Conservation (phyloP, 768 basidiomycete species). For the Termitomyces sp. region DNA sequence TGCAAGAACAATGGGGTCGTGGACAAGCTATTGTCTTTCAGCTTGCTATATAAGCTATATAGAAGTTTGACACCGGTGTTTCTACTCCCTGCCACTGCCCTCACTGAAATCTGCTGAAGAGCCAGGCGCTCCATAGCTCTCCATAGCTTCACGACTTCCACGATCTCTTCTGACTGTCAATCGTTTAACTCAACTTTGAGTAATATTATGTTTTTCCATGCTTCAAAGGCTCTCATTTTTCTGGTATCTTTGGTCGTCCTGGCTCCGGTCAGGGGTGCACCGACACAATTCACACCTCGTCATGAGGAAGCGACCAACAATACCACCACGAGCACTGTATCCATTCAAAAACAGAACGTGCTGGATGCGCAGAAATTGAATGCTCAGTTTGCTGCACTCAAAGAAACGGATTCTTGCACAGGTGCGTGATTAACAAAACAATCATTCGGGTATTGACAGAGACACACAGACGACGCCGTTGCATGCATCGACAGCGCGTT, state of each 20-base stretch:
- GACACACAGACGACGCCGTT: conserved; percentile 21
- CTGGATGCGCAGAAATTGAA: conserved; percentile 47
- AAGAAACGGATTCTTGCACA: conserved; percentile 38
- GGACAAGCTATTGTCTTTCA: conserved; percentile 4
- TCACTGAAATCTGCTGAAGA: conserved; percentile 2
- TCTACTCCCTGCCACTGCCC: background rate
- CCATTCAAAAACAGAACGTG: conserved; percentile 32
- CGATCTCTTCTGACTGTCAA: conserved; percentile 7
- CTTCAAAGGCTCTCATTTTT: conserved; percentile 9
- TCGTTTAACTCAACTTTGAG: background rate
- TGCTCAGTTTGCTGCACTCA: conserved; percentile 38
- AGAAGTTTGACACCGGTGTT: background rate
- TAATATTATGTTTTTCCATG: conserved; percentile 5
- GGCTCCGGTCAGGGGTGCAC: conserved; percentile 29
- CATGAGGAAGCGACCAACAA: conserved; percentile 17
- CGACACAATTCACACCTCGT: conserved; percentile 20
- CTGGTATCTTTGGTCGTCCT: conserved; percentile 18
- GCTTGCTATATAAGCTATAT: conserved; percentile 9
- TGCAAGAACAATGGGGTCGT: conserved; percentile 7
- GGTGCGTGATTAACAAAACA: conserved; percentile 22
- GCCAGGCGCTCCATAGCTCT: conserved; percentile 13
- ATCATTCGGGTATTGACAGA: conserved; percentile 18
- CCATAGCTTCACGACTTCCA: conserved; percentile 14
- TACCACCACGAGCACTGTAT: conserved; percentile 2
- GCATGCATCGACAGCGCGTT: conserved; percentile 36